Evolutionary conservation across 192 early-diverging fungal genomes (phyloP).

Genomic region (Radiomyces spectabilis): DNA sequence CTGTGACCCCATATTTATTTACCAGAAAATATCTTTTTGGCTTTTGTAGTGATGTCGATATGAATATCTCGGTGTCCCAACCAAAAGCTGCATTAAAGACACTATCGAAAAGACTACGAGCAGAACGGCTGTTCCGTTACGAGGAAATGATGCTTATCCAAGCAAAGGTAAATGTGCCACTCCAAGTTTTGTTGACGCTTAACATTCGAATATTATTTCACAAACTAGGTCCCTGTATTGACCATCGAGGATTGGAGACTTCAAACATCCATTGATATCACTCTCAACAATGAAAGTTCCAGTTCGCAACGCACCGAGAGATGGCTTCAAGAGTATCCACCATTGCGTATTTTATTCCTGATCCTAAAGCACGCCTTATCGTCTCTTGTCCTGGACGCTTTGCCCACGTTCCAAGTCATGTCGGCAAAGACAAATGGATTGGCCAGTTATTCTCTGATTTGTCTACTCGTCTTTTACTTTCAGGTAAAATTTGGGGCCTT

Average conservation of each 20-base stretch:
- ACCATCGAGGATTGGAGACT: neutral
- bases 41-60: slow-evolving; percentile 8
- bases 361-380: slow-evolving; percentile 19
- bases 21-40: neutral
- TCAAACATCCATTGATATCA: slow-evolving; percentile 8
- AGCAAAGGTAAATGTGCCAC: neutral
- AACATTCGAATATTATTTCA: neutral
- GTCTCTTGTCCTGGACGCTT: neutral
- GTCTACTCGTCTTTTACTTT: slow-evolving; percentile 20
- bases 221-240: slow-evolving; percentile 12
- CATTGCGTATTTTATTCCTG: slow-evolving; percentile 17
- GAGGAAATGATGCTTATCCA: neutral
- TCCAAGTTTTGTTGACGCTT: neutral
- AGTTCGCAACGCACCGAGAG: slow-evolving; percentile 9
- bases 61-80: slow-evolving; percentile 1
- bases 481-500: slow-evolving; percentile 1
- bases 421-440: slow-evolving; percentile 8
- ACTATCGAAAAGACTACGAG: neutral
- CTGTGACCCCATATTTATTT: neutral
- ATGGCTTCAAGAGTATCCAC: slow-evolving; percentile 15
- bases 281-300: slow-evolving; percentile 1
- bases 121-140: neutral
- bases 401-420: slow-evolving; percentile 4
- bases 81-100: neutral
- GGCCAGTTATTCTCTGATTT: slow-evolving; percentile 20